These are phyloP conservation scores for Verticillium longisporum DNA, from an alignment of 2,329 filamentous ascomycete species.

Conservation along the genomic window DNA sequence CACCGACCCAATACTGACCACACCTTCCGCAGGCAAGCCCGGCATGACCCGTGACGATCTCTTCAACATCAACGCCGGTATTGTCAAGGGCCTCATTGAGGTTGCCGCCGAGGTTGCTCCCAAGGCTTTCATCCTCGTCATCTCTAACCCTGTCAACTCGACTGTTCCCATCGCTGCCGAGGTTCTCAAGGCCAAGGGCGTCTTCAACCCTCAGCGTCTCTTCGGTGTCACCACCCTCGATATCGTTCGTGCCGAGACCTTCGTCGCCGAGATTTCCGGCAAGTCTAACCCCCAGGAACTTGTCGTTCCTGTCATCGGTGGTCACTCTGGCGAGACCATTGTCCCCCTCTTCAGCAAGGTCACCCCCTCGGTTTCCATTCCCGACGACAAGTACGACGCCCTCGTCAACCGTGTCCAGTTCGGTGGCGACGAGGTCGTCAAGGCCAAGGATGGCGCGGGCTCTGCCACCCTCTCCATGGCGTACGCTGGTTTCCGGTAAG, in stretches of 20 bases:
- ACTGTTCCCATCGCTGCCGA: slow-evolving; percentile 97
- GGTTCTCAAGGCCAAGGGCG: slow-evolving; percentile 85
- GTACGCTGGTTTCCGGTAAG: slow-evolving; percentile 85
- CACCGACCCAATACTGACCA: slow-evolving; percentile 12
- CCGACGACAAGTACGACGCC: slow-evolving; percentile 81
- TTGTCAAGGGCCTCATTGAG: slow-evolving; percentile 90
- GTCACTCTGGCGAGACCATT: slow-evolving; percentile 97
- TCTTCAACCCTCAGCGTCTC: slow-evolving; percentile 91
- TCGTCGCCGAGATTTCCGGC: slow-evolving; percentile 79
- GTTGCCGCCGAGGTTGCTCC: slow-evolving; percentile 80
- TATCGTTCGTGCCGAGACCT: slow-evolving; percentile 96
- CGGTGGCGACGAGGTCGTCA: slow-evolving; percentile 93
- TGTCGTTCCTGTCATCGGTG: slow-evolving; percentile 87
- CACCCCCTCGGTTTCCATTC: slow-evolving; percentile 71
- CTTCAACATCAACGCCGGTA: slow-evolving; percentile 99
- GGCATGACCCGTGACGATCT: slow-evolving; percentile 99
- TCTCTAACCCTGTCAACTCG: slow-evolving; percentile 99
- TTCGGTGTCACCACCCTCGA: slow-evolving; percentile 99
- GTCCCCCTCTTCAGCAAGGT: slow-evolving; percentile 95
- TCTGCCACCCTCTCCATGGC: slow-evolving; percentile 93
- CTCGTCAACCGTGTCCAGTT: slow-evolving; percentile 96
- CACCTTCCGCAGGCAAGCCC: slow-evolving; percentile 68
- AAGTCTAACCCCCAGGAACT: slow-evolving; percentile 76
- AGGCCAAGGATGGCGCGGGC: slow-evolving; percentile 87
- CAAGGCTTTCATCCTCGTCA: slow-evolving; percentile 92